Percentiles rank a stretch among this genome's conserved stretches.
Conservation (phyloP, 2,329 filamentous ascomycete genomes). For the Aspergillus pseudoviridinutans region DNA sequence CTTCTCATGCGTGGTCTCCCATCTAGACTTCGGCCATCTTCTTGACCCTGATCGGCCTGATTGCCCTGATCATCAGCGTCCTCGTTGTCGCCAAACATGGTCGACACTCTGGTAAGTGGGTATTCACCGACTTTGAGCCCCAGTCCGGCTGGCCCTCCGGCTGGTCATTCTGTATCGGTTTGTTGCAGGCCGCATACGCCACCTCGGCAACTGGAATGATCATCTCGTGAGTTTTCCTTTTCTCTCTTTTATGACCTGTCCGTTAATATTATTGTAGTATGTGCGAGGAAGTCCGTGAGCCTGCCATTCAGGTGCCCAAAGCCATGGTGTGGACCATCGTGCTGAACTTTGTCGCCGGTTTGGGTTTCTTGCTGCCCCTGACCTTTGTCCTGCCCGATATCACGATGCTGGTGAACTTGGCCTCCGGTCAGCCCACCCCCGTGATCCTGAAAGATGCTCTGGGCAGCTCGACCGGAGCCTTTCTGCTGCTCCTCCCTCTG, state of each 20-base stretch:
- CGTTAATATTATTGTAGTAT: conserved; percentile 38
- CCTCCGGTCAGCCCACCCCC: conserved; percentile 70
- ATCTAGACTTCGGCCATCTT: conserved; percentile 73
- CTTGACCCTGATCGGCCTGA: conserved; percentile 61
- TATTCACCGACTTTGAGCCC: conserved; percentile 53
- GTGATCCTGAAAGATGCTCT: conserved; percentile 70
- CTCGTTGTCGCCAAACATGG: conserved; percentile 66
- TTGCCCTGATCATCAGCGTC: conserved; percentile 64
- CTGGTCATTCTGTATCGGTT: conserved; percentile 68
- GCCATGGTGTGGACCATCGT: conserved; percentile 66
- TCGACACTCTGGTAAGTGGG: conserved; percentile 57
- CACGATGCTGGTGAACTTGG: conserved; percentile 56
- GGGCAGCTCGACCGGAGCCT: conserved; percentile 65
- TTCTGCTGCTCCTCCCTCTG: conserved; percentile 64
- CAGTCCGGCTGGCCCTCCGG: conserved; percentile 66
- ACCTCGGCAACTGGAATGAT: conserved; percentile 73
- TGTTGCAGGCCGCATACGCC: conserved; percentile 63
- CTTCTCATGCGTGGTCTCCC: neutral
- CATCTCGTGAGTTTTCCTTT: conserved; percentile 57
- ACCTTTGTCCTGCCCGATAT: conserved; percentile 71
- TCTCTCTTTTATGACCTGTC: neutral
- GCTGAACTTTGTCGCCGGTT: conserved; percentile 60
- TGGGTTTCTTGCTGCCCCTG: conserved; percentile 66
- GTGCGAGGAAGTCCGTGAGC: conserved; percentile 65
- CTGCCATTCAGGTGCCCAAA: conserved; percentile 62